A percentile compares a stretch with the other conserved stretches of the same genome.
Conservation (phyloP, 495 filamentous ascomycete species). For the Mytilinidion resinicola region DNA sequence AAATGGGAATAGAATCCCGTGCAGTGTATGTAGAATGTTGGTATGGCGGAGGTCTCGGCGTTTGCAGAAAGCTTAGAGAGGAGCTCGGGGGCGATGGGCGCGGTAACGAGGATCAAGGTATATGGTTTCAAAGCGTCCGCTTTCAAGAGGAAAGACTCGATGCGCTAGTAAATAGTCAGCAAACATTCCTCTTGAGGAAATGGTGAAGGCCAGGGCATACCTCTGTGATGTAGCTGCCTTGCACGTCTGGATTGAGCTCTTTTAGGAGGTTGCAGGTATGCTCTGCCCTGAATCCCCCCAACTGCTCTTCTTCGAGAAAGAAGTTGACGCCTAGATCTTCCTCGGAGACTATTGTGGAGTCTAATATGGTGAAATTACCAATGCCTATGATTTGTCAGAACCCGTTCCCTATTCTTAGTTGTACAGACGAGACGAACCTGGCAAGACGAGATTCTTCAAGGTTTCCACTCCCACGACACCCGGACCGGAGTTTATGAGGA, state of each 20-base stretch:
- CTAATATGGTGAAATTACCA: slow-evolving; percentile 89
- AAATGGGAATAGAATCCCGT: slow-evolving; percentile 86
- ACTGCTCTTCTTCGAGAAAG: slow-evolving; percentile 73
- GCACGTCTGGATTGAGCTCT: slow-evolving; percentile 94
- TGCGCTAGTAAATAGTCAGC: slow-evolving; percentile 40
- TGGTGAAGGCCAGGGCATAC: slow-evolving; percentile 20
- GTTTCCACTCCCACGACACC: slow-evolving; percentile 85
- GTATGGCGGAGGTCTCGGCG: slow-evolving; percentile 56
- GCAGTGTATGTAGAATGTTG: slow-evolving; percentile 76
- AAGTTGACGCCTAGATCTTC: slow-evolving; percentile 92
- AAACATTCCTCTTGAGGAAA: neutral
- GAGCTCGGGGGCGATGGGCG: slow-evolving; percentile 53
- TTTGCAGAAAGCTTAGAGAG: slow-evolving; percentile 54
- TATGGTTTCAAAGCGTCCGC: slow-evolving; percentile 48
- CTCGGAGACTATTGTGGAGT: slow-evolving; percentile 68
- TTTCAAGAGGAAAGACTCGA: slow-evolving; percentile 35
- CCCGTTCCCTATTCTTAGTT: neutral
- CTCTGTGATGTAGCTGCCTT: slow-evolving; percentile 54
- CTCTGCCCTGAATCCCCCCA: slow-evolving; percentile 77
- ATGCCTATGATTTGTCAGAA: slow-evolving; percentile 49
- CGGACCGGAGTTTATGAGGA: slow-evolving; percentile 77
- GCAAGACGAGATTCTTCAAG: slow-evolving; percentile 92
- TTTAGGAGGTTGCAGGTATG: slow-evolving; percentile 66
- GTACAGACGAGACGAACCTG: slow-evolving; percentile 44
- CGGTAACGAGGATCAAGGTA: slow-evolving; percentile 68